Evolutionary conservation across 169 alveolate genomes (phyloP).

Genomic region (Eimeria mitis): DNA sequence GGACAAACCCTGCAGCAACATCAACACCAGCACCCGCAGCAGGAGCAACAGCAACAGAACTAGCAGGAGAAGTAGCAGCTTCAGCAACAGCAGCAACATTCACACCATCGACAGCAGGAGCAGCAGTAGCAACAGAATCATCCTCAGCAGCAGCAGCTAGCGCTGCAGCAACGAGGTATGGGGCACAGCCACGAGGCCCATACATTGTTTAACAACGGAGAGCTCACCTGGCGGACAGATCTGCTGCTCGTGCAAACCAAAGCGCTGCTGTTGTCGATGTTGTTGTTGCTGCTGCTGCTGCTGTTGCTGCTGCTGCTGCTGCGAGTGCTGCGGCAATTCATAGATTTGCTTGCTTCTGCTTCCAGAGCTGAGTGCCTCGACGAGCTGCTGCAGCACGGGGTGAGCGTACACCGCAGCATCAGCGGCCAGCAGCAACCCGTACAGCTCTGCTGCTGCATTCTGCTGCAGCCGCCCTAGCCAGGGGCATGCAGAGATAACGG

Average conservation of each 20-base stretch:
- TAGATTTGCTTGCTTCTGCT: slow-evolving; percentile 3
- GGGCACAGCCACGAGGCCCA: not conserved
- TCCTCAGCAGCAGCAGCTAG: not conserved
- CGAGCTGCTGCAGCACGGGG: slow-evolving; percentile 46
- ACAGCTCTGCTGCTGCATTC: slow-evolving; percentile 42
- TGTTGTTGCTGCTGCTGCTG: not conserved
- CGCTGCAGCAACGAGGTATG: not conserved
- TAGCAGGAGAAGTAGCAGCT: not conserved
- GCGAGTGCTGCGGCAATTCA: not conserved
- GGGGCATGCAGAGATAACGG: slow-evolving; percentile 45
- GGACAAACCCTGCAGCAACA: slow-evolving; percentile 42
- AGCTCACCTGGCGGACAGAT: slow-evolving; percentile 27
- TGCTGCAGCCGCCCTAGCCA: slow-evolving; percentile 62
- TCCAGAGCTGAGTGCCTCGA: slow-evolving; percentile 43
- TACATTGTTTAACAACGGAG: not conserved
- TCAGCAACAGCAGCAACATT: not conserved
- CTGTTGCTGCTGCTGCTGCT: slow-evolving; percentile 7
- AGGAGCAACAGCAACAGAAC: not conserved
- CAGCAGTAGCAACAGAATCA: not conserved
- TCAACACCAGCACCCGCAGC: not conserved
- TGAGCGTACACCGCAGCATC: slow-evolving; percentile 71
- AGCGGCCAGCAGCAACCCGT: slow-evolving; percentile 62
- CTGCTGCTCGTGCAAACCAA: not conserved
- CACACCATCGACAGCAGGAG: not conserved
- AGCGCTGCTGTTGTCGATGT: not conserved